Percentiles rank a stretch among this genome's conserved stretches.
These are phyloP conservation scores for Lanmaoa rubissima DNA, from an alignment of 768 basidiomycete genomes.

Conservation along the genomic window DNA sequence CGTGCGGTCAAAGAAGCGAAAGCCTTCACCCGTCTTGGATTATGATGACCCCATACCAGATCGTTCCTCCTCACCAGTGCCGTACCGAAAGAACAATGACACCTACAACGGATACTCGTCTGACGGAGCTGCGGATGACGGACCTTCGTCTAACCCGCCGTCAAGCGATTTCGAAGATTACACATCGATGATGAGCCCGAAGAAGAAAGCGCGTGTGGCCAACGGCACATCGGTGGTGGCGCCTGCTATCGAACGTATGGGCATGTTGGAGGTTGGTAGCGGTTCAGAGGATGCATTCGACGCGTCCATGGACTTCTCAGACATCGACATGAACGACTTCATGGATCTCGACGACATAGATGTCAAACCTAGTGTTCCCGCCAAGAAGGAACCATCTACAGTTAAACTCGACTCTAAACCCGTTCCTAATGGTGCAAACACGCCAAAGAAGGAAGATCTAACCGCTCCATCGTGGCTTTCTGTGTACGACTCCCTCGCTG, in stretches of 20 bases:
- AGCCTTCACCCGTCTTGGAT: slow-evolving; percentile 52
- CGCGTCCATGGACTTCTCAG: slow-evolving; percentile 50
- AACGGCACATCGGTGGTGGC: slow-evolving; percentile 42
- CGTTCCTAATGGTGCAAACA: background rate
- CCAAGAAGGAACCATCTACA: slow-evolving; percentile 18
- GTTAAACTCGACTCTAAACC: slow-evolving; percentile 18
- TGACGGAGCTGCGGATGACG: slow-evolving; percentile 30
- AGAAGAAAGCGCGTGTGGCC: slow-evolving; percentile 55
- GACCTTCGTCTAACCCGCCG: slow-evolving; percentile 22
- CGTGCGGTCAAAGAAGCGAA: slow-evolving; percentile 58
- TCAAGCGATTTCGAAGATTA: slow-evolving; percentile 58
- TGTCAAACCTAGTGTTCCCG: slow-evolving; percentile 37
- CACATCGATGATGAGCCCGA: slow-evolving; percentile 53
- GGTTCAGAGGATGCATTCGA: slow-evolving; percentile 51
- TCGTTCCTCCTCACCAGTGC: slow-evolving; percentile 40
- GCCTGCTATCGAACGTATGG: slow-evolving; percentile 58
- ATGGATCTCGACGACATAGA: slow-evolving; percentile 61
- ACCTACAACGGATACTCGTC: slow-evolving; percentile 39
- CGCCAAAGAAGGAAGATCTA: slow-evolving; percentile 46
- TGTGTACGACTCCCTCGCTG: slow-evolving; percentile 68
- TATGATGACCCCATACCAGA: slow-evolving; percentile 29
- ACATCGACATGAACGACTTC: slow-evolving; percentile 53
- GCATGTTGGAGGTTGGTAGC: slow-evolving; percentile 57
- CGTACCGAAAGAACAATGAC: slow-evolving; percentile 33
- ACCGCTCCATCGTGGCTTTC: slow-evolving; percentile 65